Evolutionary conservation across 257 asterid genomes (phyloP).

Genomic region (Salvia splendens): DNA sequence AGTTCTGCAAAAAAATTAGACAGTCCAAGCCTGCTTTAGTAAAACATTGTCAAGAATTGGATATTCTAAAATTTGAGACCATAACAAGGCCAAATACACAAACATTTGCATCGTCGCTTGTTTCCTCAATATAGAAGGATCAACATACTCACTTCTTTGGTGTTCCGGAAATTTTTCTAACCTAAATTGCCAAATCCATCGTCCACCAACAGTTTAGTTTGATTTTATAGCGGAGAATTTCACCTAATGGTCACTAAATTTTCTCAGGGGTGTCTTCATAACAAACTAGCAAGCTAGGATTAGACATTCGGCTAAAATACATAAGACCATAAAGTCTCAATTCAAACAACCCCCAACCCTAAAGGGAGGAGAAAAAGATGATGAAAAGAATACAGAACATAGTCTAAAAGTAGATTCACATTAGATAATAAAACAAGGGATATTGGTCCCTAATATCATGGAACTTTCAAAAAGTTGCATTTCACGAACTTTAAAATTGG

Average conservation of each 20-base stretch:
- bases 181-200: not conserved
- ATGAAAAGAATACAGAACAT: not conserved
- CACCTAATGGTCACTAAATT: not conserved
- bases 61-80: not conserved
- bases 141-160: not conserved
- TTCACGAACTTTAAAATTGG: no score
- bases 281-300: not conserved
- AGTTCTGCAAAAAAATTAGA: slow-evolving; percentile 44
- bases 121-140: not conserved
- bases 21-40: slow-evolving; percentile 12
- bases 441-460: no score
- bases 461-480: no score
- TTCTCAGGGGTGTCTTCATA: not conserved
- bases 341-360: not conserved
- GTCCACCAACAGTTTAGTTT: not conserved
- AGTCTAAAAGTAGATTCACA: not conserved
- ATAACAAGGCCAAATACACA: not conserved
- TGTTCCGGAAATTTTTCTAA: not conserved
- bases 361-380: not conserved
- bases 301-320: not conserved
- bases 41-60: not conserved
- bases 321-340: not conserved
- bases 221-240: not conserved
- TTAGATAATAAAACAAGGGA: not conserved
- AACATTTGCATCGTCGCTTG: not conserved